Evolutionary conservation across 23 red algal species (phyloP), one percentile per base, ranked within the genome.

Genomic region (Cyanidiococcus yangmingshanensis): DNA sequence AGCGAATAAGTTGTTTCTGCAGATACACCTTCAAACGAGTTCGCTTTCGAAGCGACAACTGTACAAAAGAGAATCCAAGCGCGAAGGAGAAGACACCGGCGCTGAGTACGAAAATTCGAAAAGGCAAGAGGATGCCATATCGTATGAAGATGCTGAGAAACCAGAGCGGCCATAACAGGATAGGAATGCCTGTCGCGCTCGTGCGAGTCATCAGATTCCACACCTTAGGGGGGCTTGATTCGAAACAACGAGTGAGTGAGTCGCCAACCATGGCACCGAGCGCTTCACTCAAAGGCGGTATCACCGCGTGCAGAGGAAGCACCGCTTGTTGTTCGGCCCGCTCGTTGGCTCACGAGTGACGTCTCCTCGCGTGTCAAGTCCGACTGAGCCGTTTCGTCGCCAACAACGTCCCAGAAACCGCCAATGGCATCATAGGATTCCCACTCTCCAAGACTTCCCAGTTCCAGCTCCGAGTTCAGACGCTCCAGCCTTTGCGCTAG

Each of bases 121-220:
- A 29, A 16, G 92, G 92, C 21, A 96, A 40, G 24, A 96, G 81
- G 17, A 96, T 83, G 37, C 80, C 83, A 76, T 96, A 96, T 18
- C 92, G 79, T 37, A 86, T 58, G 86, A 87, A 96, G 2, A 96
- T 68, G 50, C 92, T 87, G 18, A 84, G 54, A 34, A 89, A 40
- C 92, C 87, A 90, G 67, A 89, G 79, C 21, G 90, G 85, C n/a
- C 75, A 58, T 76, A 89, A 82, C 15, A 50, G 63, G 68, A 79
- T 81, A 36, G 50, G 79, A 50, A 80, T 2, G 1, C 2, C 2
- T 0, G 76, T 81, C 1, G 80, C 77, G 26, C 82, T 74, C 29
- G 81, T 96, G 41, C 92, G 76, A 26, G 84, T 85, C 36, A 96
- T 76, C 74, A 96, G 90, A 74, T 96, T 96, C 92, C 92, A 96